Conservation (phyloP, 257 asterid species). For the Solanum rostratum region DNA sequence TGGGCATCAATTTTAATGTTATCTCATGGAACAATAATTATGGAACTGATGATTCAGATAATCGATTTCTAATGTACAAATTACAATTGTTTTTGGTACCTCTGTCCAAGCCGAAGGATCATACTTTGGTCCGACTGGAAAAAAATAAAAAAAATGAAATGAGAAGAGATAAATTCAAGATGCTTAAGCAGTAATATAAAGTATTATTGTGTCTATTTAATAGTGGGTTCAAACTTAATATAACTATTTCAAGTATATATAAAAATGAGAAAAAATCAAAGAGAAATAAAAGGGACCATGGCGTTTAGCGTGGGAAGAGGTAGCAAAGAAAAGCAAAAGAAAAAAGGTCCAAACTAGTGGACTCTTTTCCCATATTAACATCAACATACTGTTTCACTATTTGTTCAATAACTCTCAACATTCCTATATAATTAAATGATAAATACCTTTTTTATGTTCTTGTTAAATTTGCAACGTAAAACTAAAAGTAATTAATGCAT, state of each 20-base stretch:
- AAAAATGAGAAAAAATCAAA: background rate
- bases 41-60: background rate
- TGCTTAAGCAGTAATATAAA: background rate
- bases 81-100: background rate
- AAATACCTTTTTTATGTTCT: background rate
- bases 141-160: background rate
- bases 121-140: slow-evolving; percentile 11
- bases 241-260: background rate
- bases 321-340: background rate
- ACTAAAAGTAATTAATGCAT: background rate
- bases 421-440: background rate
- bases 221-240: background rate
- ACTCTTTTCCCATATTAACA: background rate
- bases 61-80: background rate
- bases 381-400: background rate
- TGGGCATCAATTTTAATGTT: background rate
- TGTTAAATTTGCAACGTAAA: background rate
- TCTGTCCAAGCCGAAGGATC: slow-evolving; percentile 21
- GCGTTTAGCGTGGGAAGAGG: background rate
- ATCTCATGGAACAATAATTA: background rate
- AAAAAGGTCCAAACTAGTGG: background rate
- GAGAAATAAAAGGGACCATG: background rate
- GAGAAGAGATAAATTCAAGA: background rate
- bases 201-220: background rate
- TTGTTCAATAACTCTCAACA: background rate